A percentile compares a stretch with the other conserved stretches of the same genome.
phyloP scores from a whole-genome alignment of 768 basidiomycete genomes.

The Leccinum imitatum region DNA sequence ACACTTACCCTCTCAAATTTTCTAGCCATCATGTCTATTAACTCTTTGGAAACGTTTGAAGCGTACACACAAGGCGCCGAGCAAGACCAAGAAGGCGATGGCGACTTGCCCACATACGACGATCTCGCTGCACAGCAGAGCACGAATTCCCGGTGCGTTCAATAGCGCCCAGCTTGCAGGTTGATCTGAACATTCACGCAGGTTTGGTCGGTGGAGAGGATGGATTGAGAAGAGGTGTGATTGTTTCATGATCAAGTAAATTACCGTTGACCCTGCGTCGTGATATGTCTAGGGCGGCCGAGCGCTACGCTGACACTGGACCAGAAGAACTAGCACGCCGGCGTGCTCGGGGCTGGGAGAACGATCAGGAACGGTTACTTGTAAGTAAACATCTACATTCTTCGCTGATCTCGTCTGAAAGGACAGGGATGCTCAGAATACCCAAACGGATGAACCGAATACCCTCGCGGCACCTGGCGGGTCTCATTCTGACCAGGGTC shows the following conservation, averaged over 20 bases:
- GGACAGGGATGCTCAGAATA: conserved; percentile 11
- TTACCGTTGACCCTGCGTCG: not conserved
- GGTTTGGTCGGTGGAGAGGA: conserved; percentile 82
- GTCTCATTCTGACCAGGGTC: conserved; percentile 14
- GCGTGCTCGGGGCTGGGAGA: conserved; percentile 71
- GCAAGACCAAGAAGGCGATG: conserved; percentile 42
- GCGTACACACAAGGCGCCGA: conserved; percentile 35
- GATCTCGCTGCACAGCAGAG: conserved; percentile 75
- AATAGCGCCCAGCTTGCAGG: conserved; percentile 2
- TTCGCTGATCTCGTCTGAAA: conserved; percentile 10
- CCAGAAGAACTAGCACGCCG: conserved; percentile 56
- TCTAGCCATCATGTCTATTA: conserved; percentile 16
- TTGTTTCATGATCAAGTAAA: not conserved
- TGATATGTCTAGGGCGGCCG: conserved; percentile 63
- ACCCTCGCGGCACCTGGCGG: conserved; percentile 4
- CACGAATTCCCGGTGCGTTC: conserved; percentile 73
- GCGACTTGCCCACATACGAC: conserved; percentile 75
- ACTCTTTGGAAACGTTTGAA: conserved; percentile 27
- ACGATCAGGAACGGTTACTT: conserved; percentile 29
- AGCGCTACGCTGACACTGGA: conserved; percentile 68
- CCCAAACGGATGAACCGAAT: conserved; percentile 10
- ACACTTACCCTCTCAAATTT: not conserved
- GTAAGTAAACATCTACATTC: conserved; percentile 13
- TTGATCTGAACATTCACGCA: conserved; percentile 29
- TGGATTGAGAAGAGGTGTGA: conserved; percentile 86